Base-by-base conservation (phyloP, 176 grass and related monocot genomes). In the Elymus sibiricus region DNA sequence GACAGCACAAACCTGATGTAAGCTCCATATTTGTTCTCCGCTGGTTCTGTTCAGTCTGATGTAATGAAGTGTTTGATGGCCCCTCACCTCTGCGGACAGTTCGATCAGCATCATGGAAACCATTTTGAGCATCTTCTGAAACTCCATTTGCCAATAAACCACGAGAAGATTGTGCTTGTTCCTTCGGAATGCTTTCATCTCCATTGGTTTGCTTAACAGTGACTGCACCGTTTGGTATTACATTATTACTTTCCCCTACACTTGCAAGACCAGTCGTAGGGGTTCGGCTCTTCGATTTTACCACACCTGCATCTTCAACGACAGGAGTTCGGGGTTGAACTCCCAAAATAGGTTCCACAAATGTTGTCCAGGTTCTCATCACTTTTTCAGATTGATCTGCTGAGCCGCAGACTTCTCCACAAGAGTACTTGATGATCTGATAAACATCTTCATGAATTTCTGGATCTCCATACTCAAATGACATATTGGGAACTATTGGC, bases 391-490 rank as follows among this genome's bases (percentile, higher is more conserved):
- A 39, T 66, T 93, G 86, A 17, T 95, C 93, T 61, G 76, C 60
- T 46, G 93, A 91, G 59, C 67, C 65, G 64, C 91, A 93, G n/a
- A 95, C 84, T 88, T 95, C 93, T 74, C 82, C 79, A 81, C 88
- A 92, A 21, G 93, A 95, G 78, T 87, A 93, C 64, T 91, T 95
- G 53, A 95, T 85, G 70, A 95, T 83, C 77, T 90, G 76, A 86
- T 89, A 91, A 47, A 95, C 44, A 82, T 93, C 94, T 87, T 93
- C 91, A 64, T 93, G 88, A 49, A 95, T 87, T 40, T 93, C 77
- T 64, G 51, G 62, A 79, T 95, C 94, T 19, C 61, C 21, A 63
- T 92, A 95, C 58, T 87, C 79, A 65, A 93, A 95, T 91, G 90
- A 82, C 91, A 95, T 90, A 77, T 93, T 86, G 75, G 94, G 88